Percentiles rank a stretch among this genome's conserved stretches.
These are phyloP conservation scores for Alternaria infectoria DNA, from an alignment of 2,329 filamentous ascomycete genomes.

Conservation along the genomic window DNA sequence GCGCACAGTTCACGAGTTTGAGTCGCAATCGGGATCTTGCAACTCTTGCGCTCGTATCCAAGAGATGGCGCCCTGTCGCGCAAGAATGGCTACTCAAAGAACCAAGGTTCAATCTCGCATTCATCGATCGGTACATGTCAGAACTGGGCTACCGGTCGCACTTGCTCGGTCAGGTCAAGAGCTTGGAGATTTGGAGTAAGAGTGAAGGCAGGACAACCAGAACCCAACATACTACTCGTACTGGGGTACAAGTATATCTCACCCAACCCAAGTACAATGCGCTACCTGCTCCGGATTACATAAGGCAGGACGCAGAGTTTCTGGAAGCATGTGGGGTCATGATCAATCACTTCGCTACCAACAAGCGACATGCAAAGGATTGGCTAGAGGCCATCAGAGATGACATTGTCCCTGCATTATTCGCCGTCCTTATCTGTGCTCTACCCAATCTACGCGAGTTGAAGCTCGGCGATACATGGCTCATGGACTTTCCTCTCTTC, in stretches of 20 bases:
- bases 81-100: slow-evolving; percentile 23
- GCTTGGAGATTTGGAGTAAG: slow-evolving; percentile 22
- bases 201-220: slow-evolving; percentile 4
- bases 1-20: slow-evolving; percentile 2
- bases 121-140: slow-evolving; percentile 22
- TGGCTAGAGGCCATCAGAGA: slow-evolving; percentile 5
- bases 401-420: slow-evolving; percentile 15
- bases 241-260: neutral
- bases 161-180: slow-evolving; percentile 9
- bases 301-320: neutral
- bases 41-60: slow-evolving; percentile 21
- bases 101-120: slow-evolving; percentile 20
- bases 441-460: slow-evolving; percentile 20
- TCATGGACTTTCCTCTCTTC: slow-evolving; percentile 27
- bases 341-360: neutral
- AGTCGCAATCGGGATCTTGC: slow-evolving; percentile 18
- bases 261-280: neutral
- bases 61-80: slow-evolving; percentile 15
- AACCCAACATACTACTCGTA: neutral
- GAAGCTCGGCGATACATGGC: slow-evolving; percentile 13
- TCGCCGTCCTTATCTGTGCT: slow-evolving; percentile 11
- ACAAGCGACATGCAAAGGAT: neutral
- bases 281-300: neutral
- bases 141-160: slow-evolving; percentile 6
- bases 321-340: slow-evolving; percentile 1